Conservation (phyloP, 495 filamentous ascomycete species). For the Penicillium lagena region DNA sequence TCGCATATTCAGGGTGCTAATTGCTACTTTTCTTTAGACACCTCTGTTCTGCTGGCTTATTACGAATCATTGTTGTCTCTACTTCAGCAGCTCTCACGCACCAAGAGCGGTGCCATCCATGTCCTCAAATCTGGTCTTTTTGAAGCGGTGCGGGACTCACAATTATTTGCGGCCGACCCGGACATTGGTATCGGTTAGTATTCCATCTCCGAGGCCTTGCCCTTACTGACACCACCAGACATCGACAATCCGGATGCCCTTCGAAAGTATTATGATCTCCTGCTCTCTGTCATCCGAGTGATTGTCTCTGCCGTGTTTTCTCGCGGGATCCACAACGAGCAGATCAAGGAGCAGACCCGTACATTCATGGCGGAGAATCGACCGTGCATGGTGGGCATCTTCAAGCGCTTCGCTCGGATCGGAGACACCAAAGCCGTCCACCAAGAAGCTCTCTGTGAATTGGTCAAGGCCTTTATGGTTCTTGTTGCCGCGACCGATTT, state of each 20-base stretch:
- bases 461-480: conserved; percentile 56
- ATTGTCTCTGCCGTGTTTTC: conserved; percentile 72
- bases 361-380: conserved; percentile 75
- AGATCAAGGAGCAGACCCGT: conserved; percentile 64
- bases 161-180: conserved; percentile 83
- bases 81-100: conserved; percentile 78
- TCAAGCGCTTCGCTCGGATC: conserved; percentile 83
- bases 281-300: conserved; percentile 75
- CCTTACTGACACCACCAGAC: conserved; percentile 30
- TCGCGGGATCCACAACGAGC: conserved; percentile 73
- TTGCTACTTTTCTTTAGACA: conserved; percentile 35
- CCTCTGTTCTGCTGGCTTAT: conserved; percentile 50
- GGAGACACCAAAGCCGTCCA: conserved; percentile 42
- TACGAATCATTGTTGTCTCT: conserved; percentile 73
- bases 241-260: conserved; percentile 66
- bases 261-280: conserved; percentile 73
- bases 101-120: conserved; percentile 67
- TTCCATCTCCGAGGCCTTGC: background rate
- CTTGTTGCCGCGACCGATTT: conserved; percentile 55
- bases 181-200: conserved; percentile 76
- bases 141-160: conserved; percentile 67
- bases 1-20: background rate
- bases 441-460: conserved; percentile 35
- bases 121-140: conserved; percentile 89
- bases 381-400: conserved; percentile 73